phyloP scores from a whole-genome alignment of 352 stramenopile species.

The Globisporangium splendens region DNA sequence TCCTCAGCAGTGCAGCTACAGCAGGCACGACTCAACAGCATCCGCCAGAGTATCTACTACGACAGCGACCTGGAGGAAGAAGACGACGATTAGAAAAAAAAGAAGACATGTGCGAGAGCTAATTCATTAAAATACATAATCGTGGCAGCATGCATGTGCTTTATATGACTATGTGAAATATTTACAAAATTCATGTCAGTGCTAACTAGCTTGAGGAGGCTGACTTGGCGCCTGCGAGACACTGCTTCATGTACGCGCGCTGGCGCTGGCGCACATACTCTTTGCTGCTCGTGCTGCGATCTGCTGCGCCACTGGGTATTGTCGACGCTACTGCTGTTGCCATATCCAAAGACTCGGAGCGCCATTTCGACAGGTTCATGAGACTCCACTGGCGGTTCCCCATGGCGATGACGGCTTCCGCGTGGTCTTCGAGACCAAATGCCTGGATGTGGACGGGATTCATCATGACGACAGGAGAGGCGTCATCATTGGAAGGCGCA shows the following conservation, averaged over 20 bases:
- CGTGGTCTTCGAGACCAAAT: constrained; percentile 74
- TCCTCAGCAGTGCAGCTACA: constrained; percentile 32
- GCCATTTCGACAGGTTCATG: constrained; percentile 60
- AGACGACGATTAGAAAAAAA: constrained; percentile 38
- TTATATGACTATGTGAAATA: no score
- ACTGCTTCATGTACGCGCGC: constrained; percentile 64
- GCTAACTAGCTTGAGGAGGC: not conserved
- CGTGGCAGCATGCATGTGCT: not conserved
- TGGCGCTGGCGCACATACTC: constrained; percentile 68
- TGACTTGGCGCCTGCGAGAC: constrained; percentile 1
- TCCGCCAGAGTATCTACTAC: constrained; percentile 83
- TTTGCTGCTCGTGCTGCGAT: constrained; percentile 17
- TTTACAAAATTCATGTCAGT: not conserved
- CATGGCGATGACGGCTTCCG: constrained; percentile 60
- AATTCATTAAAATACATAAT: not conserved
- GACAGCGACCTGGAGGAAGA: constrained; percentile 82
- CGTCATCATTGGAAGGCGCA: not conserved
- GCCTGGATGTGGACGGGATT: constrained; percentile 54
- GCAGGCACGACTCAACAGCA: constrained; percentile 55
- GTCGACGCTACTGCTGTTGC: not conserved
- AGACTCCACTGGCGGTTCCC: constrained; percentile 50
- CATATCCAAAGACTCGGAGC: constrained; percentile 28
- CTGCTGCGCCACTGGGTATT: constrained; percentile 1
- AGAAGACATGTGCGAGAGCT: not conserved
- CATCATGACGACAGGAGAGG: constrained; percentile 2